Evolutionary conservation across 371 early-diverging fungal species (phyloP), one percentile per base, ranked within the genome.

Genomic region (Haplosporangium sp.): DNA sequence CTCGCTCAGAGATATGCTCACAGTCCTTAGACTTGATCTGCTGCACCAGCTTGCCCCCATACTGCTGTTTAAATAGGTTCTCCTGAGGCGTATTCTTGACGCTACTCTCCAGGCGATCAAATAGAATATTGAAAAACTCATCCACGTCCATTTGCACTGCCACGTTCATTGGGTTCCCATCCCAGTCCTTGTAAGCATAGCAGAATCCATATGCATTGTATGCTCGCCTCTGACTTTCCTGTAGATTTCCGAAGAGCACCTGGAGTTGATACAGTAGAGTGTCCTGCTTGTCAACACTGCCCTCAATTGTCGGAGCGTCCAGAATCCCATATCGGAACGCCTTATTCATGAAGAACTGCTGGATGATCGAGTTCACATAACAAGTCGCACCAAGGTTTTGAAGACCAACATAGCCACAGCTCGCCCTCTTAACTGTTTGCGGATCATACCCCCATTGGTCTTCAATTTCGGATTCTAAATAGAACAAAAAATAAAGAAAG

Each of bases 301-400:
- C 64, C 8, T 62, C 73, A 12, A 29, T 56, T 7, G 71, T 51
- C 20, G 79, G 75, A 3, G 82, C 80, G 36, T 69, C 56, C n/a
- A 88, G 67, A 12, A 88, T 75, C 6, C 79, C 81, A 18, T 70
- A 14, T 18, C 88, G 67, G 68, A 87, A 87, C 8, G 65, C 56
- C 55, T 56, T 62, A 57, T 84, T 83, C 88, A 86, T 88, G 48
- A 69, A 88, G 56, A 91, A 82, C 67, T 87, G 87, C 56, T 91
- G 91, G 21, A 90, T 52, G 41, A 83, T 61, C 2, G 86, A 81
- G 80, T 92, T 91, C 63, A 90, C 82, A 71, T 86, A 91, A 64
- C 91, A 91, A 9, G 91, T 92, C 43, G 92, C 91, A 4, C 86
- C 86, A n/a, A 86, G 64, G 23, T 86, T 86, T 62, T 77, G 73